A percentile compares a stretch with the other conserved stretches of the same genome.
phyloP scores from a whole-genome alignment of 2,329 filamentous ascomycete species.

The Xylaria sp. region DNA sequence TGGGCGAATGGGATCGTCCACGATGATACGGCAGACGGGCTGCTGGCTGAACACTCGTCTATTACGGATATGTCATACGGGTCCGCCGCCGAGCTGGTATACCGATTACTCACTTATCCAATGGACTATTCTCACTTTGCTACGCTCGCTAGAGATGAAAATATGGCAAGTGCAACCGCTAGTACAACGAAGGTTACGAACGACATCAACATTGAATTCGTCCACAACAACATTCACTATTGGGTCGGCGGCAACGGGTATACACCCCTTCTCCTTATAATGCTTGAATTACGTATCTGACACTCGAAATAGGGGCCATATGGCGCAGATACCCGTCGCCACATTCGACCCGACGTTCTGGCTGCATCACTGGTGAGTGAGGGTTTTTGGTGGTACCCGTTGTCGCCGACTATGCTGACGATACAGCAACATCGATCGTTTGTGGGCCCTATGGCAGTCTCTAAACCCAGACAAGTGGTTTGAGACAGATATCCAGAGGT shows the following conservation, averaged over 20 bases:
- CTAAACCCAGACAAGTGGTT: conserved; percentile 35
- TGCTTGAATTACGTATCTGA: too few relatives aligned
- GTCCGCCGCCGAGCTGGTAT: conserved; percentile 32
- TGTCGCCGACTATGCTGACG: not conserved
- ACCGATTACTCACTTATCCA: conserved; percentile 34
- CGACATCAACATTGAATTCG: conserved; percentile 50
- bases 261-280: too few relatives aligned
- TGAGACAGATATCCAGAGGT: conserved; percentile 31
- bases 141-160: conserved; percentile 33
- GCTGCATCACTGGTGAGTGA: conserved; percentile 67
- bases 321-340: conserved; percentile 64
- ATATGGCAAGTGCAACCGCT: conserved; percentile 8
- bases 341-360: conserved; percentile 73
- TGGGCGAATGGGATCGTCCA: conserved; percentile 33
- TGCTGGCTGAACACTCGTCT: conserved; percentile 21
- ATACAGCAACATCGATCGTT: conserved; percentile 35
- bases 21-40: conserved; percentile 23
- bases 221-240: conserved; percentile 54
- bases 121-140: conserved; percentile 36
- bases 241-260: conserved; percentile 44
- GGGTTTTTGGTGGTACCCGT: not conserved
- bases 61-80: conserved; percentile 27
- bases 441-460: conserved; percentile 34
- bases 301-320: too few relatives aligned
- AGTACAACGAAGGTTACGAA: conserved; percentile 26